Evolutionary conservation across 2,329 filamentous ascomycete species (phyloP), one percentile per base, ranked within the genome.

Genomic region (Pyrenochaeta sp.): DNA sequence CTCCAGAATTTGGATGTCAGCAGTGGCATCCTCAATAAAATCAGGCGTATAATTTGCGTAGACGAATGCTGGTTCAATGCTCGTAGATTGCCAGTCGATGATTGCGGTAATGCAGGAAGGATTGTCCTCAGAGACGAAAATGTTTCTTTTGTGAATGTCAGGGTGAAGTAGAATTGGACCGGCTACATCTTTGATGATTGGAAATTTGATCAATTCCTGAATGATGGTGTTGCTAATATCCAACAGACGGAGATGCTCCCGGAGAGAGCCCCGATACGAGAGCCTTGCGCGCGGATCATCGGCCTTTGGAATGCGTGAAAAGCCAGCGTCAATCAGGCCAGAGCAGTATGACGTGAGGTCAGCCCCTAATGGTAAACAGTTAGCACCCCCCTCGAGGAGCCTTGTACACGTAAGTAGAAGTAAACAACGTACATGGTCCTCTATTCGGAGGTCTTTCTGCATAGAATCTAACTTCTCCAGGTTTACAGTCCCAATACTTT

Each of bases 41-140:
- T 80, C 78, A 27, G 77, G 77, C 10, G 68, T 55, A 15, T 73
- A 68, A 53, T 76, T 66, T 51, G 72, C 60, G 57, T 78, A 75
- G 63, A 68, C 74, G 51, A 78, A 79, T 32, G 72, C 69, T 44
- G 76, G 76, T 51, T 79, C 75, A 47, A 79, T 68, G 56, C 70
- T 74, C 36, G 69, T 57, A 1, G 71, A 74, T 60, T 80, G 76
- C 77, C 75, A 80, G 56, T 80, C 77, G 14, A 80, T 77, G 14
- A 80, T 74, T 11, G 65, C 69, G 5, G 75, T 73, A 5, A 80
- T 63, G 17, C 66, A 48, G 21, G 70, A 70, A 12, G 77, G 73
- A 45, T 79, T 66, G 7, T 75, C 67, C 42, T 74, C 66, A 6
- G 72, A 76, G 41, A 80, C 71, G 52, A 78, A 79, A 20, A 80